Base-by-base conservation (phyloP, 306 rosid genomes). In the Ormosia semicastrata region DNA sequence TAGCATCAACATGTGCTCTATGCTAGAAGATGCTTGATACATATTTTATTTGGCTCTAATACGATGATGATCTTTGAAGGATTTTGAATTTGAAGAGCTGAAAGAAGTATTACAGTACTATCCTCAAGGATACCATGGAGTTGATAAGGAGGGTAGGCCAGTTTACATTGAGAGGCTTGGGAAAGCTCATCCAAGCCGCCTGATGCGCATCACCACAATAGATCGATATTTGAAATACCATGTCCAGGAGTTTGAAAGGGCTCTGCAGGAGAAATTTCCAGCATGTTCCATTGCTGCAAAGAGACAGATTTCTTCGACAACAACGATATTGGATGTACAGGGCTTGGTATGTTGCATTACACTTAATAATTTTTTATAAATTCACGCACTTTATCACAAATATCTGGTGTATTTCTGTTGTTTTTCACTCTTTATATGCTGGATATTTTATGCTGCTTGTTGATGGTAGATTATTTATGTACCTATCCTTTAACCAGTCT, bases 41-140 rank as follows among this genome's bases (percentile, higher is more conserved):
- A 77, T 75, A 29, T 58, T 50, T 67, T 64, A 52, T 81, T 62
- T 66, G 66, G 79, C 66, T 81, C 86, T 91, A 79, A 85, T 40
- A 65, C 14, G 66, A 65, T 56, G 9, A 56, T 58, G 73, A 50
- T 63, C 53, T 88, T 52, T 72, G 85, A 73, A 96, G 99, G 98
- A 92, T 87, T 96, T 92, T 67, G 97, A 91, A 73, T 93, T 92
- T 76, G 91, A 88, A 83, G 99, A 96, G 88, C 94, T 90, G 59
- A 97, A 93, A 81, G 99, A 90, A 87, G 98, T 96, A 57, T 71
- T 93, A 86, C 96, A 93, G 86, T 93, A 89, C 84, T 96, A 96
- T 78, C 99, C 99, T 67, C 99, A 96, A 77, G 99, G 98, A 65
- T 93, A 96, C 65, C 99, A 96, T 83, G 99, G 98, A 59, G 89